phyloP scores from a whole-genome alignment of 1,284 basidiomycete species.

The Malassezia globosa region DNA sequence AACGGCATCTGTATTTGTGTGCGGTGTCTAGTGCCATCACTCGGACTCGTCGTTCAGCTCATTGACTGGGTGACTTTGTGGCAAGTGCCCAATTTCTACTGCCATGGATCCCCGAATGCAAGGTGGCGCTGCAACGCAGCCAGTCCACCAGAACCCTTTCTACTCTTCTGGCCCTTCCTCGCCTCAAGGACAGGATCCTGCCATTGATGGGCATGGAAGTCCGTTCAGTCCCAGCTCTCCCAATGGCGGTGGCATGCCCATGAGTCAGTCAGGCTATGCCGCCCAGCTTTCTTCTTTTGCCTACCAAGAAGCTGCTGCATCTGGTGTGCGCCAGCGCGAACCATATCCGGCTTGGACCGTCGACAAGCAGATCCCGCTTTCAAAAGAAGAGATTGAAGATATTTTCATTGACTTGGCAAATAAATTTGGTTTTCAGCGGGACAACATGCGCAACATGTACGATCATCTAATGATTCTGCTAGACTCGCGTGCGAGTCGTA shows the following conservation, averaged over 20 bases:
- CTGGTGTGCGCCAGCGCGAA: slow-evolving; percentile 50
- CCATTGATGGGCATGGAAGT: too few relatives aligned
- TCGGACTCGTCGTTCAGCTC: too few relatives aligned
- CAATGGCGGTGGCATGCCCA: too few relatives aligned
- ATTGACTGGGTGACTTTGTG: too few relatives aligned
- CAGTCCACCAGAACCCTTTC: background rate
- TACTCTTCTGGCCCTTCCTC: background rate
- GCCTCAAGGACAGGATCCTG: too few relatives aligned
- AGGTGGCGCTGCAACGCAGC: background rate
- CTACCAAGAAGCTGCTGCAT: slow-evolving; percentile 16
- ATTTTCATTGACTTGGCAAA: slow-evolving; percentile 93
- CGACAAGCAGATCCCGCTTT: slow-evolving; percentile 83
- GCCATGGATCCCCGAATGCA: background rate
- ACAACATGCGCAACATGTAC: slow-evolving; percentile 61
- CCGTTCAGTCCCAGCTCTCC: too few relatives aligned
- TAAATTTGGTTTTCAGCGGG: slow-evolving; percentile 96
- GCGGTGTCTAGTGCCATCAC: too few relatives aligned
- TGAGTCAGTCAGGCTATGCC: too few relatives aligned
- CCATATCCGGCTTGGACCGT: slow-evolving; percentile 85
- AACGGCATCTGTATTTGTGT: too few relatives aligned
- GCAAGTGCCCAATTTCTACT: too few relatives aligned
- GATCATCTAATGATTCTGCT: slow-evolving; percentile 97
- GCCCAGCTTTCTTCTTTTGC: background rate
- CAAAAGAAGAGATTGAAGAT: slow-evolving; percentile 98
- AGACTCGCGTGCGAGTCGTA: slow-evolving; percentile 59